Base-by-base conservation (phyloP, 257 asterid genomes). In the Solanum virginianum region DNA sequence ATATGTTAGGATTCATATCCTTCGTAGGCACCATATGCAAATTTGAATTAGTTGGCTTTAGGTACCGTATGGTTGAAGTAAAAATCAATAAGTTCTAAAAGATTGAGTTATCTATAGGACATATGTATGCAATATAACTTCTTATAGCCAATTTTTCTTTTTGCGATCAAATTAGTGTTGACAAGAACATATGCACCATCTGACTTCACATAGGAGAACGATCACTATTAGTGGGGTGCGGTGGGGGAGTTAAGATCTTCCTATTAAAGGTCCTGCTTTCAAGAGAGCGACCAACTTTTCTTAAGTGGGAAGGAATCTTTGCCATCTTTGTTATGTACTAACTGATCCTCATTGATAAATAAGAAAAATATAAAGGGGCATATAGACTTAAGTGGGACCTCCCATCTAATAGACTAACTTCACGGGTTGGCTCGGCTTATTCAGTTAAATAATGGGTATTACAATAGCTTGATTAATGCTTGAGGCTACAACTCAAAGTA, bases 1-100 rank as follows among this genome's bases (percentile, higher is more conserved):
- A 15, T 55, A 55, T 55, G n/a, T 6, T 14, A 20, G 59, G 8
- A 1, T 0, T 54, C 14, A 54, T 54, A 1, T 54, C 59, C 59
- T 6, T 54, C 6, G 6, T 16, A 16, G 10, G n/a, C 17, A 14
- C 6, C 9, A 15, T 0, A 54, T 54, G 16, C 0, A 1, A 54
- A 54, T 54, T 54, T 55, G 65, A 57, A 57, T 8, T 57, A 20
- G 26, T 20, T 24, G 26, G 26, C 13, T 3, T 20, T 57, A 6
- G 65, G 26, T 57, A 57, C 26, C 2, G 0, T 20, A 20, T 57
- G 65, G 65, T 20, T 57, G 65, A 57, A 8, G 26, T 20, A 18
- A 57, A 57, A 8, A 57, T 2, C 6, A 57, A 8, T 57, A 20
- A 1, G 1, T 20, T 57, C 18, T 57, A 57, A 20, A 57, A 57